Evolutionary conservation across 2,329 filamentous ascomycete species (phyloP), one percentile per base, ranked within the genome.

Genomic region (Cladophialophora carrionii): DNA sequence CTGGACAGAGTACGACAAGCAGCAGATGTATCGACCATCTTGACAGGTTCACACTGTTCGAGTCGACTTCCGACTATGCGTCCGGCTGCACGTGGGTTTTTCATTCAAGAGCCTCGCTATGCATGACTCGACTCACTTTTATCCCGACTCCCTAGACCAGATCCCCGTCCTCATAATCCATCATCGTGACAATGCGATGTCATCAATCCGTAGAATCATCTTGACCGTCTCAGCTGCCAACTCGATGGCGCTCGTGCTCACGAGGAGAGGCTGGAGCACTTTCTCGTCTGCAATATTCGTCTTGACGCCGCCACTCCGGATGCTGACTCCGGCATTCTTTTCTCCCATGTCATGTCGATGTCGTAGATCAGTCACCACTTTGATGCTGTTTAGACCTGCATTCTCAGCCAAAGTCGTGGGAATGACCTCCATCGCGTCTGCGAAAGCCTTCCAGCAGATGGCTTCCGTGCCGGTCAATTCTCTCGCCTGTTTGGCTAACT

Each of bases 391-490:
- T 69, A 99, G 84, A 57, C 95, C 95, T 0, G 95, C 95, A 73
- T 99, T 99, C 82, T 99, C 95, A 0, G 95, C 96, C 72, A 99
- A 84, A 1, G 95, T 99, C 37, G 94, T 97, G 14, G 96, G 95
- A 61, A 99, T 91, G 49, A 99, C 91, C 81, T 99, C 95, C 82
- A 99, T 90, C 7, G 95, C 95, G 70, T 99, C 94, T 1, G 96
- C 95, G 75, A 99, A 99, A 0, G 94, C 94, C 82, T 97, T 98
- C 91, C 92, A 99, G 86, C 95, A 99, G 75, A 98, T 97, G 46
- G 92, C 88, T 78, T 99, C 95, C 4, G 95, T 97, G 66, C 96
- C 96, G 0, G 89, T 88, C 66, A 97, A 84, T 73, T 89, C 88
- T 71, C 93, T 90, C 8, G 94, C 87, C 75, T 91, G 90, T 79